Evolutionary conservation across 192 early-diverging fungal genomes (phyloP).

Genomic region (Backusella sp.): DNA sequence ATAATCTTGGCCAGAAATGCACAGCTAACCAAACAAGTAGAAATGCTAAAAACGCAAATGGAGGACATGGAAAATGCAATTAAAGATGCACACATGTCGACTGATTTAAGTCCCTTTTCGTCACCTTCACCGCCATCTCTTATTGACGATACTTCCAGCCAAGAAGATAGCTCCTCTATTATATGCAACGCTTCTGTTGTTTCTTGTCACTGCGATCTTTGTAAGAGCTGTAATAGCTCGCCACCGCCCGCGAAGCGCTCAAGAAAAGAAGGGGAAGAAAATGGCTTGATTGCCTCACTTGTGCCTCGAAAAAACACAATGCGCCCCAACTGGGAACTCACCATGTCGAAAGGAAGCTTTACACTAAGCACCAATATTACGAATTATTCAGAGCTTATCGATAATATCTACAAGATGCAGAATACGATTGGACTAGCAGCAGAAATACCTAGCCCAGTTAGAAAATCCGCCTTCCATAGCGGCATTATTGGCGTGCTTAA

Average conservation of each 20-base stretch:
- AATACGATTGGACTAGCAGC: neutral
- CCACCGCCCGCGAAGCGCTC: neutral
- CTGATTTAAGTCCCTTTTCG: neutral
- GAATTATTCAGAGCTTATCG: neutral
- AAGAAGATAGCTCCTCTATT: neutral
- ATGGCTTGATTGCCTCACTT: neutral
- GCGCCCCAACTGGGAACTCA: neutral
- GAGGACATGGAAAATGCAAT: neutral
- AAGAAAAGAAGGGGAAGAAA: neutral
- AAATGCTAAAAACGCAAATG: neutral
- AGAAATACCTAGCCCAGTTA: neutral
- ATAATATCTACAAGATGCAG: slow-evolving; percentile 8
- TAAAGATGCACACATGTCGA: neutral
- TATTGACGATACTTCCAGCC: neutral
- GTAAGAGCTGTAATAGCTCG: neutral
- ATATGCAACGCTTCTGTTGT: neutral
- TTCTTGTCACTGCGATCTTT: neutral
- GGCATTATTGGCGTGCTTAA: neutral
- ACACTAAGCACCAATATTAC: neutral
- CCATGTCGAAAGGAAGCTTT: slow-evolving; percentile 3
- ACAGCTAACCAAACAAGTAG: neutral
- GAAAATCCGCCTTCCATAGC: neutral
- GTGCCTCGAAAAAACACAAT: neutral
- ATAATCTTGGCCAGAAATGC: neutral
- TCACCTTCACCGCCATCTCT: neutral